Evolutionary conservation across 1,139 yeast genomes (phyloP), one percentile per base, ranked within the genome.

Genomic region (Lodderomyces theae): DNA sequence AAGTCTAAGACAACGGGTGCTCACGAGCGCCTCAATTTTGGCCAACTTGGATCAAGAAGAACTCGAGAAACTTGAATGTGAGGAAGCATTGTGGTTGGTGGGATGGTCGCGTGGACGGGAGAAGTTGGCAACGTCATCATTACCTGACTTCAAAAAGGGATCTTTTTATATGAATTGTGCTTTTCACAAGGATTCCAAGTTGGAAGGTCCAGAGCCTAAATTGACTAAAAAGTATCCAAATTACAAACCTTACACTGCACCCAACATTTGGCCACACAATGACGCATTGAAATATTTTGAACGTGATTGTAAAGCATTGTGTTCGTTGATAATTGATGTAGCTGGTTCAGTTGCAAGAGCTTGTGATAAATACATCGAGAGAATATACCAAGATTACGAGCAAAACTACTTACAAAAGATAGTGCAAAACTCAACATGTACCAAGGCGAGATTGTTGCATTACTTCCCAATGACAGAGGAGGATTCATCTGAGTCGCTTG

Each of bases 21-120:
- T 80, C 26, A 57, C 56, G 32, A 64, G 69, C 31, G 76, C 81
- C 1, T 66, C 77, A 1, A 54, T 57, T 16, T 57, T 80, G 33
- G 80, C 81, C 9, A 61, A 59, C 31, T 61, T 77, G 8, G 69
- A 78, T 0, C 40, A 45, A 3, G 54, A 53, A 2, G 56, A 58
- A 10, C 61, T 79, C 28, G 52, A 50, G 2, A 40, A 49, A 16
- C 58, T 79, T 38, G 83, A 79, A 51, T 61, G 64, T 23, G 74
- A 74, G 18, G 80, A 75, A 42, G 52, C 67, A 4, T 52, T 52
- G 45, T 80, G 81, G 77, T 58, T 79, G 5, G 72, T 77, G 0
- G 86, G 86, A 0, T 80, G 86, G 86, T 79, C 85, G n/a, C 59
- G 79, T 36, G 86, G 86, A 1, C 74, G 72, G 42, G 86, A 80